Percentiles rank a stretch among this genome's conserved stretches.
These are phyloP conservation scores for Iberis amara DNA, from an alignment of 441 rosid species.

Conservation along the genomic window DNA sequence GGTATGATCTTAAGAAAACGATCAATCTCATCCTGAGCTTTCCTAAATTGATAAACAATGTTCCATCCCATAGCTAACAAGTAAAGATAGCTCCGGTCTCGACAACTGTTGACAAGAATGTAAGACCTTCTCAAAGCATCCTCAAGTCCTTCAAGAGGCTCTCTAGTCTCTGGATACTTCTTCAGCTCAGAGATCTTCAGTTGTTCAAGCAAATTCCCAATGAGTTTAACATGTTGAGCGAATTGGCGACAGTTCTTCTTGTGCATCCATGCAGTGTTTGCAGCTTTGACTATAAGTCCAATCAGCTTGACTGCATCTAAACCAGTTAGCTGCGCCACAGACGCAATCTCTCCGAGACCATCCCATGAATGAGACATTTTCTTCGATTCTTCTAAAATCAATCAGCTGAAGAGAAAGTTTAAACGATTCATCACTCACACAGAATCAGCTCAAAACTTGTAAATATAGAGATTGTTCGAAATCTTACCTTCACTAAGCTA, in stretches of 20 bases:
- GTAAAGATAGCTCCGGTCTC: slow-evolving; percentile 85
- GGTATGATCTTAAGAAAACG: slow-evolving; percentile 84
- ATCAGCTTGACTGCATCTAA: slow-evolving; percentile 76
- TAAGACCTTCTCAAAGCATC: slow-evolving; percentile 85
- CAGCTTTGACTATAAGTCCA: slow-evolving; percentile 78
- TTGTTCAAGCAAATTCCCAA: slow-evolving; percentile 78
- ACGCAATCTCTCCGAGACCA: slow-evolving; percentile 72
- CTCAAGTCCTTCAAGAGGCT: slow-evolving; percentile 94
- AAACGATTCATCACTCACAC: too few relatives aligned
- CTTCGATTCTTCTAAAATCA: neutral
- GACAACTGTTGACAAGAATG: slow-evolving; percentile 76
- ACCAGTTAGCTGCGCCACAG: slow-evolving; percentile 73
- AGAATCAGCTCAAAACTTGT: neutral
- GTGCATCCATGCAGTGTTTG: slow-evolving; percentile 85
- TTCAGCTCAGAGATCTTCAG: slow-evolving; percentile 87
- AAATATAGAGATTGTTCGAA: neutral
- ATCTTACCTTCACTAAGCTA: slow-evolving; percentile 10
- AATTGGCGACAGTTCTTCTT: slow-evolving; percentile 92
- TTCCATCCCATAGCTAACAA: slow-evolving; percentile 99
- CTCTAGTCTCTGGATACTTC: slow-evolving; percentile 86
- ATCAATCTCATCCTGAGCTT: slow-evolving; percentile 91
- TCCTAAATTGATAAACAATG: slow-evolving; percentile 88
- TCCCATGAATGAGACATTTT: slow-evolving; percentile 71
- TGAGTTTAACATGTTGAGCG: slow-evolving; percentile 85
- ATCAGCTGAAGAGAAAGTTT: neutral